Evolutionary conservation across 805 yeast species (phyloP).

Genomic region (Wickerhamiella cacticola): DNA sequence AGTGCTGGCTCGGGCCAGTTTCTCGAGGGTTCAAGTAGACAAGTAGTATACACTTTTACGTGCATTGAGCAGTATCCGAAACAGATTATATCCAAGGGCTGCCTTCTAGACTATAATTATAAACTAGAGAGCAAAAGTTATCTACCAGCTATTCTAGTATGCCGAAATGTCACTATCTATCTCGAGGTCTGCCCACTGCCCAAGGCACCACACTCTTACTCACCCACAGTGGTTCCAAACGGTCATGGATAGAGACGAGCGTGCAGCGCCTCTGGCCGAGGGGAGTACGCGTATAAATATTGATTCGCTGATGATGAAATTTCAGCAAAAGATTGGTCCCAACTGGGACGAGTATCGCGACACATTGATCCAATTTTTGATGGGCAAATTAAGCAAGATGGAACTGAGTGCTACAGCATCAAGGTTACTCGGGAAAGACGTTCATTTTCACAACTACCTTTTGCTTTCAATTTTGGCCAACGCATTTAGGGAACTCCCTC

Average conservation of each 20-base stretch:
- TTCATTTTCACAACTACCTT: slow-evolving; percentile 70
- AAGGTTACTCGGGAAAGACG: slow-evolving; percentile 39
- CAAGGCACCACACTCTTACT: slow-evolving; percentile 2
- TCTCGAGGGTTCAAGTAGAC: too few relatives aligned
- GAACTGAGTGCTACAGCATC: slow-evolving; percentile 55
- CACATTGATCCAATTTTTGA: slow-evolving; percentile 57
- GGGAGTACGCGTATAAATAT: slow-evolving; percentile 29
- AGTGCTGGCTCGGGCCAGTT: too few relatives aligned
- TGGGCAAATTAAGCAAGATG: slow-evolving; percentile 49
- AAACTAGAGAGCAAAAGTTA: too few relatives aligned
- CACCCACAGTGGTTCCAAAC: not conserved
- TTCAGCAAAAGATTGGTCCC: slow-evolving; percentile 60
- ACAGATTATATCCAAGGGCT: too few relatives aligned
- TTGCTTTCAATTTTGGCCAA: slow-evolving; percentile 74
- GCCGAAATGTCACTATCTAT: too few relatives aligned
- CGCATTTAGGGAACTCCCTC: slow-evolving; percentile 63
- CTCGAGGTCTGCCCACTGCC: too few relatives aligned
- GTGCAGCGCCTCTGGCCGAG: slow-evolving; percentile 5
- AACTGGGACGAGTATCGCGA: slow-evolving; percentile 83
- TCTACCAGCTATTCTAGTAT: too few relatives aligned
- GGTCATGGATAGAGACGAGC: slow-evolving; percentile 8
- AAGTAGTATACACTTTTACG: too few relatives aligned
- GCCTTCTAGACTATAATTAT: too few relatives aligned
- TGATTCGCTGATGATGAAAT: slow-evolving; percentile 55
- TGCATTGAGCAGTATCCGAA: too few relatives aligned